These are phyloP conservation scores for Ustilago nuda DNA, from an alignment of 1,284 basidiomycete genomes.

Conservation along the genomic window DNA sequence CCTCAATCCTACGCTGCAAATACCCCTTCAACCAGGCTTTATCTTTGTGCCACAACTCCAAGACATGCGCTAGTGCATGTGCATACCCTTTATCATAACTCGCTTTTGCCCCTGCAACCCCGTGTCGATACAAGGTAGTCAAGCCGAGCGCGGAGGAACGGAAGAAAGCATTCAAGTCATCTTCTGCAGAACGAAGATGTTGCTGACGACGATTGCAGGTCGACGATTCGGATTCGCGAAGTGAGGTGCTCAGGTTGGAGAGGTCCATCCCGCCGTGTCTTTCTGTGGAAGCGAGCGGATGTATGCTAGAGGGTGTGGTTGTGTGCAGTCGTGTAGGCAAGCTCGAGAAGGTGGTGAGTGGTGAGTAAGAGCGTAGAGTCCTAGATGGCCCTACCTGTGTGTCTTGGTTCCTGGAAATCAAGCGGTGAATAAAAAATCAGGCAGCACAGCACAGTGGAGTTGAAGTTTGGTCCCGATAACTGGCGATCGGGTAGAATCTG, in stretches of 20 bases:
- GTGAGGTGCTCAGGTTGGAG: slow-evolving; percentile 33
- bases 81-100: slow-evolving; percentile 47
- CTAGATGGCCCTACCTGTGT: not conserved
- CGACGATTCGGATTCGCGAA: slow-evolving; percentile 36
- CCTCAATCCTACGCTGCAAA: slow-evolving; percentile 49
- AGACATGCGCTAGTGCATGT: slow-evolving; percentile 46
- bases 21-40: slow-evolving; percentile 52
- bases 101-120: slow-evolving; percentile 32
- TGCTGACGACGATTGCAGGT: slow-evolving; percentile 20
- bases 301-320: too few species aligned
- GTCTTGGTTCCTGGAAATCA: slow-evolving; percentile 1
- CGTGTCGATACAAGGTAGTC: slow-evolving; percentile 46
- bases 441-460: too few species aligned
- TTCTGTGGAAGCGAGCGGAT: not conserved
- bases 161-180: slow-evolving; percentile 43
- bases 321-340: too few species aligned
- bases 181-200: slow-evolving; percentile 33
- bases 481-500: too few species aligned
- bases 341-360: too few species aligned
- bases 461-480: too few species aligned
- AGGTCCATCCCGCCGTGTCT: slow-evolving; percentile 30
- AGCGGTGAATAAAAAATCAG: not conserved
- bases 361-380: not conserved
- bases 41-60: slow-evolving; percentile 50
- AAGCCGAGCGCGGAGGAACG: slow-evolving; percentile 39